Evolutionary conservation across 2,329 filamentous ascomycete genomes (phyloP), one percentile per base, ranked within the genome.

Genomic region (Epichloe uncinata): DNA sequence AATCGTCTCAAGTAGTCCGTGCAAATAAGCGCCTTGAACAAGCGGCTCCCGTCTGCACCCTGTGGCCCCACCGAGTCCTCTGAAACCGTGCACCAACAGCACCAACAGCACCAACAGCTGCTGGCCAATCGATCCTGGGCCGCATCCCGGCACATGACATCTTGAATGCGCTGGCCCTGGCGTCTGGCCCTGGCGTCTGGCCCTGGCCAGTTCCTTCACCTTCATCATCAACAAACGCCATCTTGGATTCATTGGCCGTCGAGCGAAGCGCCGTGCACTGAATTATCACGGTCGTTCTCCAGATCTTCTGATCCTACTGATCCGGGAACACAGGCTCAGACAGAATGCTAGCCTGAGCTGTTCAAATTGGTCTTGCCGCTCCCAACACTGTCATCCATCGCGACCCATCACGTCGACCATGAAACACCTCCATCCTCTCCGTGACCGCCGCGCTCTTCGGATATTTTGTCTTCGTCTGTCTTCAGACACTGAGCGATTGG

Each of bases 371-470:
- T 0, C 42, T n/a, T 20, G 13, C 26, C n/a, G 33, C 42, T 43
- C n/a, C 26, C 45, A 30, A n/a, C n/a, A 37, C 36, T 33, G 15
- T 45, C 33, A 15, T 41, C 13, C 20, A 42, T 51, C n/a, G 26
- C 22, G 41, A 13, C 36, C 46, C 42, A 22, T 45, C n/a, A 26
- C 15, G 41, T 26, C 41, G 46, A 37, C 42, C 50, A 49, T 49
- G 50, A 51, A 51, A 51, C 50, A 20, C 7, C 33, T 26, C 18
- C 43, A 30, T 37, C 35, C 38, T 7, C 15, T n/a, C 40, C 11
- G 7, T 42, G 5, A 45, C 26, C 4, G 26, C 22, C 26, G 22
- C 37, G 36, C 16, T 33, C 37, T 41, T n/a, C 4, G 8, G 16
- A 30, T 5, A 30, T 30, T 18, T 33, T 26, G 40, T 18, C 8